Base-by-base conservation (phyloP, 257 asterid species). In the Linderniella brevidens region DNA sequence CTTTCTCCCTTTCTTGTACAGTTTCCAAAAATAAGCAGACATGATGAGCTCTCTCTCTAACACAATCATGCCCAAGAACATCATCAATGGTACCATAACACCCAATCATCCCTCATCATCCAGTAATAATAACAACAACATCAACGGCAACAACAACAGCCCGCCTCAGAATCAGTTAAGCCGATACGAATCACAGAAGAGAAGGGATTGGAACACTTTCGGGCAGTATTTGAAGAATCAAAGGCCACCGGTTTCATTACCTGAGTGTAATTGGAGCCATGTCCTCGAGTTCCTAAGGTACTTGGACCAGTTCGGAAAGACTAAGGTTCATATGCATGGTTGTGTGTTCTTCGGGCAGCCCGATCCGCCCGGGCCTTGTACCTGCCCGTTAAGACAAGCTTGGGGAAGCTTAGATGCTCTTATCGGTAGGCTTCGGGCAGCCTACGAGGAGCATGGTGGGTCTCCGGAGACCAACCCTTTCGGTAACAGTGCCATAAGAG, bases 381-480 rank as follows among this genome's bases (percentile, higher is more conserved):
- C 80, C 54, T 79, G 92, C 59, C 92, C 92, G 4, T 48, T 76
- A 12, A 67, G 77, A 52, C 85, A 78, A 65, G 90, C 90, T 8
- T 78, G 90, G 90, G 90, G 85, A 11, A 75, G 85, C 63, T 71
- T 78, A 0, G 85, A 78, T 1, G 90, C 90, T 0, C 73, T 78
- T 25, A 75, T 79, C 38, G 92, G 92, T 19, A 52, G 92, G 58
- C 85, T 80, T 1, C 73, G 93, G 0, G 93, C 93, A 0, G 93
- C 93, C 65, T 80, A 77, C 9, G 93, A 80, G 51, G 93, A 80
- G 71, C 74, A 80, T 60, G 93, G 93, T 0, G 93, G 93, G 6
- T 66, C 79, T 17, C 79, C 77, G 1, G 93, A 77, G 62, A 74
- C 39, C 29, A 80, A 80, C 65, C 93, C 88, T 8, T 80, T 80